Conservation (phyloP, 1,284 basidiomycete species). For the Fistulinella cinereoalba region DNA sequence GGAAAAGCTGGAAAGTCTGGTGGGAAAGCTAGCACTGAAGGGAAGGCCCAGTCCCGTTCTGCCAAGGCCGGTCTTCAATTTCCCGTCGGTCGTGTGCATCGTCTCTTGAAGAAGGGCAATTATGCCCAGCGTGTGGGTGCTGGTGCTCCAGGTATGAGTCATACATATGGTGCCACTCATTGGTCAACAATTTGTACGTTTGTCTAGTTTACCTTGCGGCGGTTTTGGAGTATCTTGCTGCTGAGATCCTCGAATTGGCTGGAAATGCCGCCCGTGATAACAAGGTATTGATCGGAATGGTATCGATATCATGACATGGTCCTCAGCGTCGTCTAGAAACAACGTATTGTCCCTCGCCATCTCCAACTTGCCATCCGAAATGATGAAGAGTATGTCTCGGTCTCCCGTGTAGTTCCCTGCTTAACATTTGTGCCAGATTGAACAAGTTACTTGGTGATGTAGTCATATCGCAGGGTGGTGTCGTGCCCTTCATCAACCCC, state of each 20-base stretch:
- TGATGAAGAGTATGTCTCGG: constrained; percentile 67
- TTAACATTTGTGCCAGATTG: constrained; percentile 40
- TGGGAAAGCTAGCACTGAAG: constrained; percentile 53
- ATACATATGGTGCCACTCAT: background rate
- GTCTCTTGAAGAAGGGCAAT: constrained; percentile 84
- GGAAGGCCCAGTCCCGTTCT: constrained; percentile 74
- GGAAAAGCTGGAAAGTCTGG: constrained; percentile 63
- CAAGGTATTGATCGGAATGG: constrained; percentile 42
- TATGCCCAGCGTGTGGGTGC: constrained; percentile 79
- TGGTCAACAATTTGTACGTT: background rate
- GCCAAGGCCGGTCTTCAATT: constrained; percentile 73
- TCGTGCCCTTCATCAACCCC: constrained; percentile 67
- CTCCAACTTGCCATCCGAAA: constrained; percentile 88
- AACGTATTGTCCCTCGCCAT: constrained; percentile 90
- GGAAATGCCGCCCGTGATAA: constrained; percentile 84
- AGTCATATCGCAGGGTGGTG: constrained; percentile 90
- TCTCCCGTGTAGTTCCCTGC: constrained; percentile 14
- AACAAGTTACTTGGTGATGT: constrained; percentile 80
- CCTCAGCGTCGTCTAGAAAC: constrained; percentile 45
- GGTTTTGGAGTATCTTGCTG: constrained; percentile 82
- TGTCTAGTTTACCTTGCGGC: constrained; percentile 70
- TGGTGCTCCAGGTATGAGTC: constrained; percentile 69
- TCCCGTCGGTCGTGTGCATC: constrained; percentile 92
- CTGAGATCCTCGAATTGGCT: constrained; percentile 87
- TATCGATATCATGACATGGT: background rate